phyloP scores from a whole-genome alignment of 2,329 filamentous ascomycete species.

The Phialocephala subalpina region DNA sequence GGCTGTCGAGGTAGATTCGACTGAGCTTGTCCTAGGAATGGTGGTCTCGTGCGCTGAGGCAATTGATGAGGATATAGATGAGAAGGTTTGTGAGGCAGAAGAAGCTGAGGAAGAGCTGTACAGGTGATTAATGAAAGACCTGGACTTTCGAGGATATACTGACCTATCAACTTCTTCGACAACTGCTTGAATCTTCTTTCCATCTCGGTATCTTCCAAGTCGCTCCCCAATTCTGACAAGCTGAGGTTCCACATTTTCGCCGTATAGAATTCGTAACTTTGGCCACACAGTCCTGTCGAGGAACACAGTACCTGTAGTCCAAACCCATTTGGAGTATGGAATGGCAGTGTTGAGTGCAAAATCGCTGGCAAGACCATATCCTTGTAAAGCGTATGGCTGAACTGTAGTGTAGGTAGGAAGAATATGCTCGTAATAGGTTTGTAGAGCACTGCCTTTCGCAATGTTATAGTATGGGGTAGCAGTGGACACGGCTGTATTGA shows the following conservation, averaged over 20 bases:
- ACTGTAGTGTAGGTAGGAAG: conserved; percentile 79
- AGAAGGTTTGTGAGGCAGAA: conserved; percentile 38
- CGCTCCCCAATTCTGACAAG: conserved; percentile 90
- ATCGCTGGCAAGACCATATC: conserved; percentile 70
- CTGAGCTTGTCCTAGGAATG: conserved; percentile 15
- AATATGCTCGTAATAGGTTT: conserved; percentile 76
- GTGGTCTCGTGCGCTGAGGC: conserved; percentile 34
- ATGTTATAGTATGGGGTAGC: conserved; percentile 78
- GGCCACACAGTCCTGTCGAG: conserved; percentile 83
- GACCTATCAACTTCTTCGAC: conserved; percentile 61
- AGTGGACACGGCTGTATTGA: conserved; percentile 65
- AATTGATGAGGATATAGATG: conserved; percentile 40
- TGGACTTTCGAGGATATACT: conserved; percentile 24
- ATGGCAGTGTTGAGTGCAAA: conserved; percentile 75
- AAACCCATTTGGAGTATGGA: conserved; percentile 75
- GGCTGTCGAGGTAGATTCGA: conserved; percentile 16
- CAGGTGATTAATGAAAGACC: conserved; percentile 28
- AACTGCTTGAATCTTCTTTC: conserved; percentile 67
- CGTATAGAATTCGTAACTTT: conserved; percentile 79
- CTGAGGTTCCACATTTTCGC: conserved; percentile 94
- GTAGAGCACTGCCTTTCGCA: conserved; percentile 66
- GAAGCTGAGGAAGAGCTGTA: conserved; percentile 42
- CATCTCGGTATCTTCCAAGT: conserved; percentile 75
- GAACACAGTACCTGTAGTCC: conserved; percentile 74
- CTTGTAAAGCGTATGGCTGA: conserved; percentile 75